Evolutionary conservation across 805 yeast genomes (phyloP).

Genomic region (Priceomyces carsonii): DNA sequence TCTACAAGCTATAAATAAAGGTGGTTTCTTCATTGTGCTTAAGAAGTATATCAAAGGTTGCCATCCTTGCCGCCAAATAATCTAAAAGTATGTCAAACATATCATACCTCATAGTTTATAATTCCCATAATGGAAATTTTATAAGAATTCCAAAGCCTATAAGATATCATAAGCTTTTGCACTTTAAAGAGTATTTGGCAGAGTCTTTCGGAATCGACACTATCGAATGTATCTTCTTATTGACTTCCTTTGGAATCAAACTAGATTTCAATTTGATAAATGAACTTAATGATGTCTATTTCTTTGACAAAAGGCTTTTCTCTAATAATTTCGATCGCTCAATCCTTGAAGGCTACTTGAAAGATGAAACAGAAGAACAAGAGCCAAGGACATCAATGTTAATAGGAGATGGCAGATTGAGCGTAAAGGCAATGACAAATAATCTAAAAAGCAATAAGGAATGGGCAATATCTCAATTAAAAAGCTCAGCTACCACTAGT

Average conservation of each 20-base stretch:
- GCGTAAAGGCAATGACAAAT: slow-evolving; percentile 25
- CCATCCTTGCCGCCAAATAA: no score
- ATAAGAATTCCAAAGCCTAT: slow-evolving; percentile 41
- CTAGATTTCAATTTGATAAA: slow-evolving; percentile 53
- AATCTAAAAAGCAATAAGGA: slow-evolving; percentile 48
- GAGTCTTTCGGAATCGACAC: slow-evolving; percentile 28
- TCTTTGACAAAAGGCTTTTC: slow-evolving; percentile 63
- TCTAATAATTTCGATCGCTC: slow-evolving; percentile 19
- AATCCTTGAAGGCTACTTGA: slow-evolving; percentile 10
- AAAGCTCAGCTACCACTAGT: slow-evolving; percentile 37
- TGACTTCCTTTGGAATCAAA: slow-evolving; percentile 67
- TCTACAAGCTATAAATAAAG: no score
- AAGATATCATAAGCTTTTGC: slow-evolving; percentile 34
- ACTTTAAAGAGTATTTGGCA: slow-evolving; percentile 30
- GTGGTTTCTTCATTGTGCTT: no score
- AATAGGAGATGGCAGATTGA: slow-evolving; percentile 4
- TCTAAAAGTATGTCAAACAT: slow-evolving; percentile 20
- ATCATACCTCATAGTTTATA: slow-evolving; percentile 30
- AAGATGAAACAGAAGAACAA: slow-evolving; percentile 9
- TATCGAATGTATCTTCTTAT: slow-evolving; percentile 43
- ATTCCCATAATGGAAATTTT: slow-evolving; percentile 39
- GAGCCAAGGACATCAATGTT: slow-evolving; percentile 8
- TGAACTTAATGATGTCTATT: slow-evolving; percentile 57
- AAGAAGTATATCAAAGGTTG: no score
- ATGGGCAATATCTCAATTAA: slow-evolving; percentile 51